Evolutionary conservation across 163 green algal species (phyloP).

Genomic region (Scenedesmus sp.): DNA sequence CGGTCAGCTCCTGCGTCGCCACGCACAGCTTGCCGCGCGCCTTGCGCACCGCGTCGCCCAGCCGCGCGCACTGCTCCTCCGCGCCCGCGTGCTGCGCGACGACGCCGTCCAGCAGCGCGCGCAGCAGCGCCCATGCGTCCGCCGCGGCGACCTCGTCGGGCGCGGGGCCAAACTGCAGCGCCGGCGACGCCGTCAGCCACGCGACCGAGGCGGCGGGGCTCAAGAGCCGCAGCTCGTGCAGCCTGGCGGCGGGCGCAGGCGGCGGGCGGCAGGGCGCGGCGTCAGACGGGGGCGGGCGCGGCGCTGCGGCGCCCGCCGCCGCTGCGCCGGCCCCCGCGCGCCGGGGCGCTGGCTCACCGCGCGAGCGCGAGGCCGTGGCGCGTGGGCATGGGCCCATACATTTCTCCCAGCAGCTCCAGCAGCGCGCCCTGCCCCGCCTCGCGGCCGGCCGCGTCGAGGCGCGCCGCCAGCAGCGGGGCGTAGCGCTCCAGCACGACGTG

Average conservation of each 20-base stretch:
- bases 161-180: conserved; percentile 3
- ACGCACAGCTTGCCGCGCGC: conserved; percentile 1
- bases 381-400: conserved; percentile 57
- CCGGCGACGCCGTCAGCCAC: conserved; percentile 36
- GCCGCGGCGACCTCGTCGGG: not conserved
- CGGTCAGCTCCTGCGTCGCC: conserved; percentile 29
- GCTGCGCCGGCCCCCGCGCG: too few relatives aligned
- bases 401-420: conserved; percentile 45
- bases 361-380: conserved; percentile 70
- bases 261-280: too few relatives aligned
- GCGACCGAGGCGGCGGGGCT: conserved; percentile 16
- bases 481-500: conserved; percentile 82
- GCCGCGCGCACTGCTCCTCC: not conserved
- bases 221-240: conserved; percentile 75
- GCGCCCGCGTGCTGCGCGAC: conserved; percentile 60
- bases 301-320: too few relatives aligned
- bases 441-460: conserved; percentile 7
- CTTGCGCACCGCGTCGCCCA: not conserved
- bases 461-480: conserved; percentile 54
- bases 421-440: conserved; percentile 34
- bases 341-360: conserved; percentile 16
- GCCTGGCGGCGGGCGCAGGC: conserved; percentile 45
- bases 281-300: too few relatives aligned
- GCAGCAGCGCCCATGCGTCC: conserved; percentile 69
- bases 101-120: conserved; percentile 61